Evolutionary conservation across 179 eudicot species (phyloP).

Genomic region (Patellifolia procumbens): DNA sequence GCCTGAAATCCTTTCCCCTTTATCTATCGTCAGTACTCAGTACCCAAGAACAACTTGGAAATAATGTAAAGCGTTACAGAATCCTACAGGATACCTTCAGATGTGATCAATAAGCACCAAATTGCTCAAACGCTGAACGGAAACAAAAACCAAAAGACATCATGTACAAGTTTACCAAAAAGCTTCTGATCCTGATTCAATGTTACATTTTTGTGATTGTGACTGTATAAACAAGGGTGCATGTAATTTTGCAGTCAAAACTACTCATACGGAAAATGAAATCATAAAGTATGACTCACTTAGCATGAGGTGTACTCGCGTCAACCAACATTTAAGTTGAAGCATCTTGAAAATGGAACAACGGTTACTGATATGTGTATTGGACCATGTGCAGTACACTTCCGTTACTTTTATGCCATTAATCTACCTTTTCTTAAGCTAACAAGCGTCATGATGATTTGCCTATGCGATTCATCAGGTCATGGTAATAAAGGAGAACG

Average conservation of each 20-base stretch:
- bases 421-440: not conserved
- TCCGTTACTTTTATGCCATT: not conserved
- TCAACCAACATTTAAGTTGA: not conserved
- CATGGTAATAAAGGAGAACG: conserved; percentile 88
- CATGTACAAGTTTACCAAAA: conserved; percentile 28
- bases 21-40: not conserved
- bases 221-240: conserved; percentile 6
- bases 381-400: not conserved
- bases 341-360: not conserved
- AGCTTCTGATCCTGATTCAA: not conserved
- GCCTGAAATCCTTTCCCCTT: not conserved
- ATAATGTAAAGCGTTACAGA: not conserved
- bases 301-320: conserved; percentile 13
- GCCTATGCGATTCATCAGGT: conserved; percentile 79
- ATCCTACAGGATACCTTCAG: conserved; percentile 3
- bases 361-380: not conserved
- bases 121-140: not conserved
- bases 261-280: conserved; percentile 18
- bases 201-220: not conserved
- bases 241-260: conserved; percentile 13
- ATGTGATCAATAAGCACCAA: conserved; percentile 4
- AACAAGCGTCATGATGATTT: conserved; percentile 18
- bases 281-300: conserved; percentile 5
- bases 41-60: not conserved
- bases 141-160: conserved; percentile 17